These are phyloP conservation scores for Acidomyces sp. DNA, from an alignment of 495 filamentous ascomycete genomes.

Conservation along the genomic window DNA sequence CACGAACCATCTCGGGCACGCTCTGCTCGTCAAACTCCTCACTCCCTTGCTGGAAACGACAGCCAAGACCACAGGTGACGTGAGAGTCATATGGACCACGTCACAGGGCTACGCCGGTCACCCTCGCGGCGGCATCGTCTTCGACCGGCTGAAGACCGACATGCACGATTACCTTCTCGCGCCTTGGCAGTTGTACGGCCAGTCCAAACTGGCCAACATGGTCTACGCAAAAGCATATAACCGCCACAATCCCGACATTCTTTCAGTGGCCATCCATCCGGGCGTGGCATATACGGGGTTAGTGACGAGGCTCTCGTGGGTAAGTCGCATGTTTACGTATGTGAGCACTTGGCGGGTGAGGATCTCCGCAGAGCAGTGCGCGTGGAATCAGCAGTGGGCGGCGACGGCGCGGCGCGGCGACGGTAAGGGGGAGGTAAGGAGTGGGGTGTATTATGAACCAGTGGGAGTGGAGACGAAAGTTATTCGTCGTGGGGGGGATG, in stretches of 20 bases:
- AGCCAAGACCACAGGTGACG: conserved; percentile 23
- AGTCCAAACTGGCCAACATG: conserved; percentile 29
- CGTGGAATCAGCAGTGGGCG: conserved; percentile 50
- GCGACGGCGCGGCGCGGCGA: conserved; percentile 22
- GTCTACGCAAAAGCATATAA: conserved; percentile 27
- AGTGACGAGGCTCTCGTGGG: conserved; percentile 4
- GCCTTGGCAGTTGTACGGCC: conserved; percentile 13
- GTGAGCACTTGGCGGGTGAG: not conserved
- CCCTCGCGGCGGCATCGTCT: conserved; percentile 15
- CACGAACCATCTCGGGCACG: conserved; percentile 19
- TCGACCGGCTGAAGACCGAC: conserved; percentile 18
- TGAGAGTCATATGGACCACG: conserved; percentile 33
- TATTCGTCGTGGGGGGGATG: conserved; percentile 19
- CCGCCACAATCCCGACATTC: conserved; percentile 38
- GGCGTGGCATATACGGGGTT: conserved; percentile 49
- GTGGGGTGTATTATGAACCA: conserved; percentile 33
- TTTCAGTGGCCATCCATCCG: conserved; percentile 49
- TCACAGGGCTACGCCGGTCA: conserved; percentile 32
- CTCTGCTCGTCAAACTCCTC: conserved; percentile 19
- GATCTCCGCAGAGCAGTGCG: conserved; percentile 29
- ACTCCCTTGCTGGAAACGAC: conserved; percentile 19
- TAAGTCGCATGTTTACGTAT: conserved; percentile 5
- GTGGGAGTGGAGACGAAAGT: conserved; percentile 25
- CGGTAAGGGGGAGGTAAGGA: conserved; percentile 23
- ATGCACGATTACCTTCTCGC: conserved; percentile 6